Base-by-base conservation (phyloP, 352 stramenopile genomes). In the Plasmopara viticola region DNA sequence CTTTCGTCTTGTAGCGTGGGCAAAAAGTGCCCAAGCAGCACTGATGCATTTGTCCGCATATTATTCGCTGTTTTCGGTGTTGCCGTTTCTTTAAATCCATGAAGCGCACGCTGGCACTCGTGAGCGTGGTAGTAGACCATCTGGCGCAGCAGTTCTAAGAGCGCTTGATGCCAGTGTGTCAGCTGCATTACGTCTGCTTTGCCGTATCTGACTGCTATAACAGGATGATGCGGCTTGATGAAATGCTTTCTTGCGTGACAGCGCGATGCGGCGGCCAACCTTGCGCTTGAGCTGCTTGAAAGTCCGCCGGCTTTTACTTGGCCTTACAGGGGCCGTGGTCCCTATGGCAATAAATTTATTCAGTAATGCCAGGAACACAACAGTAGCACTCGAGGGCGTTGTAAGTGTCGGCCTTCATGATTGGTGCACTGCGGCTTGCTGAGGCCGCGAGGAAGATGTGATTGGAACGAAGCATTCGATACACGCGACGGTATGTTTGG, bases 281-380 rank as follows among this genome's bases (percentile, higher is more conserved):
- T 93, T 93, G 64, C 76, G 82, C 78, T 93, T 93, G 10, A 76
- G 82, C 15, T 79, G 79, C 76, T 93, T 93, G n/a, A 57, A 93
- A 93, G 62, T 93, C 82, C 30, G 64, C 79, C 10, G 82, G 82
- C 68, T 93, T 93, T 71, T 90, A 90, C 79, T 93, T 93, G 31
- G 44, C 53, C 62, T 74, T 78, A n/a, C n/a, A n/a, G n/a, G n/a
- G n/a, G n/a, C n/a, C n/a, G n/a, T n/a, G n/a, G n/a, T n/a, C n/a
- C n/a, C n/a, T n/a, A n/a, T n/a, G n/a, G n/a, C n/a, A n/a, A 87
- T 58, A 78, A 81, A 15, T n/a, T n/a, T n/a, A n/a, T n/a, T n/a
- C n/a, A n/a, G n/a, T n/a, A n/a, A n/a, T n/a, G n/a, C n/a, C n/a
- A n/a, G n/a, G n/a, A n/a, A n/a, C n/a, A n/a, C n/a, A n/a, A n/a